Base-by-base conservation (phyloP, 192 early-diverging fungal genomes). In the Funneliformis mosseae region DNA sequence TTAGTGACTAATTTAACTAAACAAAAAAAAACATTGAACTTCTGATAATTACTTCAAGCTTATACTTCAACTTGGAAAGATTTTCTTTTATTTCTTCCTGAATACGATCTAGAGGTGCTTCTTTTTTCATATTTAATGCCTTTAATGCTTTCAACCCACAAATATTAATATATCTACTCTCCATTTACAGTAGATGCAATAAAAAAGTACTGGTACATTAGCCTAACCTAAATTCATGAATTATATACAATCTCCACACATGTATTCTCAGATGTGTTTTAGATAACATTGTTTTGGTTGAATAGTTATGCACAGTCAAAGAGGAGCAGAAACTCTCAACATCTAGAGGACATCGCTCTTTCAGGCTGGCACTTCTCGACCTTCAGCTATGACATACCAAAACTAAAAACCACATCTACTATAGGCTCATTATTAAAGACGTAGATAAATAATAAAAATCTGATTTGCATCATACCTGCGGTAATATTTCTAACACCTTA, bases 151-250 rank as follows among this genome's bases (percentile, higher is more conserved):
- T 76, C 50, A 76, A 46, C 23, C 61, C 74, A 33, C 16, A 11
- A 62, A 76, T 27, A 43, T 60, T 76, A 8, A 76, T 76, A 42
- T 76, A 76, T 42, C 60, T 33, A 63, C 60, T 63, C 41, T 28
- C 9, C 7, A 41, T 76, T 60, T 76, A 76, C 16, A 60, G 60
- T 23, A 76, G 63, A 48, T 43, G 5, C 41, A 63, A 63, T 48
- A 41, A 76, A 55, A 61, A 68, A 41, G 43, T 76, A 76, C 75
- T 60, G 60, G 75, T 76, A 76, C 38, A 62, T 75, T 75, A 77
- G 21, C 5, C 41, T 38, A 45, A 39, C 41, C 60, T 76, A 25
- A 62, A n/a, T n/a, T n/a, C n/a, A n/a, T n/a, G n/a, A n/a, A n/a
- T n/a, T n/a, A n/a, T n/a, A n/a, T n/a, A n/a, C n/a, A n/a, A n/a